Percentiles rank a stretch among this genome's conserved stretches.
Evolutionary conservation across 768 basidiomycete genomes (phyloP).

Genomic region (Astraeus odoratus): DNA sequence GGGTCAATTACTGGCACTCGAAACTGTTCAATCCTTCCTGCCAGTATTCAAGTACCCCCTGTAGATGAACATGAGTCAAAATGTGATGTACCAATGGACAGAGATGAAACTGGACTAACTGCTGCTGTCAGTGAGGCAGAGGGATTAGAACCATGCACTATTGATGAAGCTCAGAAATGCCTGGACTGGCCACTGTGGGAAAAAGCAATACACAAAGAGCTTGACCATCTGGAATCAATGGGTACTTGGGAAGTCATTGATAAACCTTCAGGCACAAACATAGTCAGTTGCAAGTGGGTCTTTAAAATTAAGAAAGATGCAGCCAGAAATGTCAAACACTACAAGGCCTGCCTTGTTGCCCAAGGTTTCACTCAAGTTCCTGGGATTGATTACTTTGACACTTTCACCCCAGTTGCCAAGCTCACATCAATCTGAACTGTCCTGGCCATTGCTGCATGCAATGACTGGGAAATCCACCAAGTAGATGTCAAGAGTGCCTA

Average conservation of each 20-base stretch:
- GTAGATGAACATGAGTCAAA: too few species aligned
- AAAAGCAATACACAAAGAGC: conserved; percentile 7
- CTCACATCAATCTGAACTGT: conserved; percentile 1
- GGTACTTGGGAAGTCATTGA: conserved; percentile 8
- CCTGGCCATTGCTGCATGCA: background rate
- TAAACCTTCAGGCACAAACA: background rate
- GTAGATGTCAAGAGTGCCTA: too few species aligned
- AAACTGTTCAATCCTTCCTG: too few species aligned
- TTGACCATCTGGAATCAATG: background rate
- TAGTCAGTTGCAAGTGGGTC: conserved; percentile 2
- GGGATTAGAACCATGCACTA: background rate
- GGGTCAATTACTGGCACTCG: too few species aligned
- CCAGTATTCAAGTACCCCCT: too few species aligned
- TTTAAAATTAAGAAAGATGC: conserved; percentile 2
- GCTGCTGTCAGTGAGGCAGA: background rate
- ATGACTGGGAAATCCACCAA: conserved; percentile 26
- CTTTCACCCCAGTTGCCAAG: background rate
- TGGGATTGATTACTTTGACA: conserved; percentile 1
- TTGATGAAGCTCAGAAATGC: background rate
- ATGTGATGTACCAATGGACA: too few species aligned
- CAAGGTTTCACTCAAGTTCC: conserved; percentile 17
- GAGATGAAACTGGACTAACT: too few species aligned
- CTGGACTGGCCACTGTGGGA: background rate
- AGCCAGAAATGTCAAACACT: background rate
- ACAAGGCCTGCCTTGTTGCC: conserved; percentile 36